These are phyloP conservation scores for Leptodontidium sp. DNA, from an alignment of 2,329 filamentous ascomycete genomes.

Conservation along the genomic window DNA sequence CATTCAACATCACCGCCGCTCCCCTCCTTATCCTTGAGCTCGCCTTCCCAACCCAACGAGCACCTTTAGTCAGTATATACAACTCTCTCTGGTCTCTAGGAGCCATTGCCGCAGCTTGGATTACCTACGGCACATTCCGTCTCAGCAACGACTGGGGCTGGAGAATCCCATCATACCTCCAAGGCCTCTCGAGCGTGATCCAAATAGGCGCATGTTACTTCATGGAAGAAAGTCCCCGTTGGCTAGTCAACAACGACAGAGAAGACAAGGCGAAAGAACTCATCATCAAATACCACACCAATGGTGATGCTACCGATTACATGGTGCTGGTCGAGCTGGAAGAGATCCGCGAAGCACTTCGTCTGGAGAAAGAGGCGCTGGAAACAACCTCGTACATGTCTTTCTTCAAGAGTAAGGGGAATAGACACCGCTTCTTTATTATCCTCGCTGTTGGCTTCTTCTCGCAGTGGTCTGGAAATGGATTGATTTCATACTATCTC, in stretches of 20 bases:
- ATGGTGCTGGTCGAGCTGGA: constrained; percentile 56
- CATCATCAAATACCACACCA: constrained; percentile 62
- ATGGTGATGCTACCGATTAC: constrained; percentile 57
- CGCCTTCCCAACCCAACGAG: constrained; percentile 48
- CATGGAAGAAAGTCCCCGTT: constrained; percentile 62
- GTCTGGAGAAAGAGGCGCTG: constrained; percentile 44
- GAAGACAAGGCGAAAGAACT: constrained; percentile 59
- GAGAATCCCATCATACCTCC: constrained; percentile 38
- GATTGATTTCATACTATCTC: constrained; percentile 39
- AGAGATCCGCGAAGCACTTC: constrained; percentile 36
- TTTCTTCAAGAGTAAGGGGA: constrained; percentile 39
- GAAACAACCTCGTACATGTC: constrained; percentile 45
- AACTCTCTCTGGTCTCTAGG: constrained; percentile 48
- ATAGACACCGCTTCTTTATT: constrained; percentile 37
- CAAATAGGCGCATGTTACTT: constrained; percentile 30
- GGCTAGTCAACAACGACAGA: constrained; percentile 63
- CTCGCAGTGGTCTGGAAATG: constrained; percentile 39
- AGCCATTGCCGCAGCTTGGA: constrained; percentile 52
- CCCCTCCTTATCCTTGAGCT: constrained; percentile 49
- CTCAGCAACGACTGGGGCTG: constrained; percentile 37
- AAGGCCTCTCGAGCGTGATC: constrained; percentile 32
- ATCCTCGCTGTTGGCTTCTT: constrained; percentile 33
- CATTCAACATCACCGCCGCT: constrained; percentile 45
- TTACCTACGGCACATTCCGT: constrained; percentile 45
- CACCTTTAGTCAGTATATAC: constrained; percentile 48